Evolutionary conservation across 2,329 filamentous ascomycete species (phyloP).

Genomic region (Colletotrichum truncatum): DNA sequence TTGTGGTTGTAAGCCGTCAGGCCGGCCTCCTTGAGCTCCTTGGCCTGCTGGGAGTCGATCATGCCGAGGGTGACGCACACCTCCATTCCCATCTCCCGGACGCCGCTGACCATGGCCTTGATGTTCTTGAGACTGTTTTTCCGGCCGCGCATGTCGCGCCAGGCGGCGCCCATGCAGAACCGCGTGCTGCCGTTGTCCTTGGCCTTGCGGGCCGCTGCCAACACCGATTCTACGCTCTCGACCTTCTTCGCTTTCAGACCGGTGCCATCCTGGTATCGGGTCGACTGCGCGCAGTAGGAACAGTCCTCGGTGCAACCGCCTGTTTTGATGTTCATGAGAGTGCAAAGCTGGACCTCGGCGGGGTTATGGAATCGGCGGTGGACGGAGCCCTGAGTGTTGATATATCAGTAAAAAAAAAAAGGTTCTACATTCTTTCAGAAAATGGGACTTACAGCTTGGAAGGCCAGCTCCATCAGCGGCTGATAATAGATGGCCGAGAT

Average conservation of each 20-base stretch:
- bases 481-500: slow-evolving; percentile 84
- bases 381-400: slow-evolving; percentile 68
- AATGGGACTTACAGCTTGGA: slow-evolving; percentile 69
- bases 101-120: slow-evolving; percentile 85
- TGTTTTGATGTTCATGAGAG: slow-evolving; percentile 96
- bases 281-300: slow-evolving; percentile 91
- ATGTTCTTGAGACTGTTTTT: slow-evolving; percentile 86
- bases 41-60: slow-evolving; percentile 84
- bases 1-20: slow-evolving; percentile 96
- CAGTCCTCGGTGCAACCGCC: slow-evolving; percentile 93
- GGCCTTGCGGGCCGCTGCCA: slow-evolving; percentile 79
- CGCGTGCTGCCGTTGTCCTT: slow-evolving; percentile 87
- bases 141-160: slow-evolving; percentile 92
- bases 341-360: slow-evolving; percentile 88
- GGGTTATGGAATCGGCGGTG: slow-evolving; percentile 90
- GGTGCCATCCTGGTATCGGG: slow-evolving; percentile 79
- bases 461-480: slow-evolving; percentile 81
- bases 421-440: neutral
- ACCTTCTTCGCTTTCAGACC: slow-evolving; percentile 84
- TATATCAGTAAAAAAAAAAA: neutral
- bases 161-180: slow-evolving; percentile 96
- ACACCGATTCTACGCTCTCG: slow-evolving; percentile 81
- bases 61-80: slow-evolving; percentile 93
- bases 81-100: slow-evolving; percentile 86
- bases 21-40: slow-evolving; percentile 83